Base-by-base conservation (phyloP, 2,329 filamentous ascomycete genomes). In the Pseudocercospora eumusae region DNA sequence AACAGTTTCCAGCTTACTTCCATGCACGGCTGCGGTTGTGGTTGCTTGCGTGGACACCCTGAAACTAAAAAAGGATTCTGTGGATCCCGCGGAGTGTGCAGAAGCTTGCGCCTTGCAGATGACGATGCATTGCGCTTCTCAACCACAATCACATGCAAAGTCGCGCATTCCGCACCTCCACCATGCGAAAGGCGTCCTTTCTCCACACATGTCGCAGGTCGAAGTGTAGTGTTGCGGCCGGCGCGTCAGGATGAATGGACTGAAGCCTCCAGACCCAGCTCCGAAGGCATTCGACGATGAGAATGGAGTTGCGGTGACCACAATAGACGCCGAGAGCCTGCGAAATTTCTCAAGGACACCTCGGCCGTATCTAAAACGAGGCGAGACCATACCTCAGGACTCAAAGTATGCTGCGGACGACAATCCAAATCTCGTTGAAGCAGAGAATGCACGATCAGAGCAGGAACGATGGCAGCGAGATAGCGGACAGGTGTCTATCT, bases 401-500 rank as follows among this genome's bases (percentile, higher is more conserved):
- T 27, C 44, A 25, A 55, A 57, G 15, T 49, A 56, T 52, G 50
- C 56, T 27, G 28, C 1, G 54, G 25, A 21, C 31, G 21, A n/a
- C 20, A 23, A 18, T 20, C 0, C 18, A 18, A 23, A 18, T 8
- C 11, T 1, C 27, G 28, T 33, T 40, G 57, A 40, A 53, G 18
- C 57, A 54, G 52, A 23, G n/a, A 57, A 47, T 31, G 52, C 18
- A 4, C 27, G 36, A 9, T 1, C 52, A 54, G 52, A 49, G 28
- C 20, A 21, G 40, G 36, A 56, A 33, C 47, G 62, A 52, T 64
- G 60, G 64, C 60, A 67, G 50, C 49, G 64, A 58, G 57, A 63
- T 28, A 69, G 67, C 66, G 65, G 64, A 63, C 66, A 62, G 55
- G 52, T 57, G 56, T 85, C 84, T 4, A 81, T 83, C 1, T 83